Evolutionary conservation across 106 monocot species (phyloP).

Genomic region (Dendrobium officinale): DNA sequence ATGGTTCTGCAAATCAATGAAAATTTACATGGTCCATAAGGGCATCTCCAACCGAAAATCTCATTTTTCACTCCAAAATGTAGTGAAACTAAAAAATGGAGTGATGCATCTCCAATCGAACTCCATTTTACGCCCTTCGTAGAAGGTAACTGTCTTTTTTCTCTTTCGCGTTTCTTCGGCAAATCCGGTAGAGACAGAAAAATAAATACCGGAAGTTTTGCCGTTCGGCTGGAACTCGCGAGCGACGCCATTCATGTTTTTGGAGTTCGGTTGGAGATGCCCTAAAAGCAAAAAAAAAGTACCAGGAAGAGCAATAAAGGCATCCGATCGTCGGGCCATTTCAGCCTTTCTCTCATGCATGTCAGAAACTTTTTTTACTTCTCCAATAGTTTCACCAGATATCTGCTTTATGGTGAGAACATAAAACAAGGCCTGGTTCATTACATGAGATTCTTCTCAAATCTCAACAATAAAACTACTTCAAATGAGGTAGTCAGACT

Average conservation of each 20-base stretch:
- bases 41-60: no score
- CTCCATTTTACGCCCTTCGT: no score
- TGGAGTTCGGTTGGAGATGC: no score
- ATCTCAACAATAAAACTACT: neutral
- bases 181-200: no score
- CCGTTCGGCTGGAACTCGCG: no score
- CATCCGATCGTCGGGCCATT: slow-evolving; percentile 76
- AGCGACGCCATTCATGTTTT: no score
- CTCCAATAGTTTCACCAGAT: slow-evolving; percentile 66
- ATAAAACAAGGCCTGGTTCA: neutral
- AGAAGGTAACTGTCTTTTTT: no score
- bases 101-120: no score
- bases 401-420: slow-evolving; percentile 31
- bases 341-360: slow-evolving; percentile 90
- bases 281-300: neutral
- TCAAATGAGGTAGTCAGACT: neutral
- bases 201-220: no score
- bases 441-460: neutral
- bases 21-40: neutral
- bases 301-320: slow-evolving; percentile 92
- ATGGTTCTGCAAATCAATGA: neutral
- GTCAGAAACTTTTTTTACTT: slow-evolving; percentile 61
- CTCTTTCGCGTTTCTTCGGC: no score
- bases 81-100: no score
- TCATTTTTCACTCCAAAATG: no score